Conservation (phyloP, 2,329 filamentous ascomycete genomes). For the Verruconis gallopava region DNA sequence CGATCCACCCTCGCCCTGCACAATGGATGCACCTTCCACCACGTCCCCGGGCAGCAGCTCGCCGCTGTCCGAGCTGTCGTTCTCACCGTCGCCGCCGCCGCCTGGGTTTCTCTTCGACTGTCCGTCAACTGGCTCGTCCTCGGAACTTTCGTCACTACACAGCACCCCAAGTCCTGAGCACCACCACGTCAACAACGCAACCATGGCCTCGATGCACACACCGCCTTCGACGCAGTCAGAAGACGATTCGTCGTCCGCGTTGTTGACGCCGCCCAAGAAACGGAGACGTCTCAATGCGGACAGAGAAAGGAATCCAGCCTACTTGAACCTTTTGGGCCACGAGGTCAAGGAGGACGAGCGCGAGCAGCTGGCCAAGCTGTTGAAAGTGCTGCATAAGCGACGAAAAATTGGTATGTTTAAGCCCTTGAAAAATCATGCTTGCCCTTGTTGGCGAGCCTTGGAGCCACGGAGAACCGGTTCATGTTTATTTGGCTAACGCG, state of each 20-base stretch:
- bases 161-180: constrained; percentile 3
- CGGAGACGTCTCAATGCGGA: constrained; percentile 45
- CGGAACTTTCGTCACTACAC: background rate
- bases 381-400: constrained; percentile 68
- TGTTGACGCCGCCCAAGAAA: constrained; percentile 47
- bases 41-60: constrained; percentile 25
- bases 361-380: constrained; percentile 53
- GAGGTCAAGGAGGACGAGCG: constrained; percentile 41
- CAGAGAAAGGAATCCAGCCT: constrained; percentile 52
- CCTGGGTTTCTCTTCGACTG: constrained; percentile 20
- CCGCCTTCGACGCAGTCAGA: background rate
- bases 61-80: constrained; percentile 21
- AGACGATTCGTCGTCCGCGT: constrained; percentile 42
- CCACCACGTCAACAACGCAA: background rate
- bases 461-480: too few species aligned
- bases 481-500: background rate
- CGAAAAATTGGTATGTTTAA: constrained; percentile 67
- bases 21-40: constrained; percentile 24
- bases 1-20: background rate
- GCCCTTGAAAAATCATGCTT: too few species aligned
- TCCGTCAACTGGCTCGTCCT: constrained; percentile 16
- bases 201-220: background rate
- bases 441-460: too few species aligned
- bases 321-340: constrained; percentile 55
- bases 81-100: constrained; percentile 22